Evolutionary conservation across 495 filamentous ascomycete genomes (phyloP).

Genomic region (Podospora comata): DNA sequence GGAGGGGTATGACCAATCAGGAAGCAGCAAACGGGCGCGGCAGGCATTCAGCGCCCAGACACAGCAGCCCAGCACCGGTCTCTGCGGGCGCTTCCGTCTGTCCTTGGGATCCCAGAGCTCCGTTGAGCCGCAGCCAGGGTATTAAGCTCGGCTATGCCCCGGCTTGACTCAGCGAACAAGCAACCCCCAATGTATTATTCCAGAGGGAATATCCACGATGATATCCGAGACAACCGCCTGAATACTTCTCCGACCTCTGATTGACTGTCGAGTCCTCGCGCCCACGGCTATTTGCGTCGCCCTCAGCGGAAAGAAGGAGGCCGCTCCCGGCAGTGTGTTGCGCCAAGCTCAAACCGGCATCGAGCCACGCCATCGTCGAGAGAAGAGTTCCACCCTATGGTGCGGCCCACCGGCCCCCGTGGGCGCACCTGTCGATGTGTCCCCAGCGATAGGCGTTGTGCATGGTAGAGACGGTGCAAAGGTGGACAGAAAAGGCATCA

Average conservation of each 20-base stretch:
- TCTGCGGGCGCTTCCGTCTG: conserved; percentile 5
- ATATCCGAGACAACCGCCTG: conserved; percentile 2
- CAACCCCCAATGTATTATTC: not conserved
- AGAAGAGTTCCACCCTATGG: no score
- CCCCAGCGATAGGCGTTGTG: not conserved
- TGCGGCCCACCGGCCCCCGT: no score
- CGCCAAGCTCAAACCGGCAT: not conserved
- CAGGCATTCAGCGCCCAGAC: not conserved
- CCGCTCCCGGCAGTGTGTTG: not conserved
- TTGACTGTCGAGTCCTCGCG: not conserved
- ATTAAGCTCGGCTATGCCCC: conserved; percentile 10
- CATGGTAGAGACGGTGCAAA: no score
- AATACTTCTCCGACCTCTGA: not conserved
- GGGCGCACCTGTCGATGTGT: not conserved
- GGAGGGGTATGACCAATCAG: conserved; percentile 15
- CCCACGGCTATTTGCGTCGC: not conserved
- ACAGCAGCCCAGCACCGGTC: not conserved
- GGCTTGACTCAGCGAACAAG: conserved; percentile 5
- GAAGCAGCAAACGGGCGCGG: not conserved
- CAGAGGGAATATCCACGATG: conserved; percentile 3
- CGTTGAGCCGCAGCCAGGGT: conserved; percentile 7
- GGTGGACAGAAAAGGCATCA: no score
- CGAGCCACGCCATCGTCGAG: not conserved
- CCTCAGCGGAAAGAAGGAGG: not conserved
- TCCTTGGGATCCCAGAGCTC: conserved; percentile 5